Evolutionary conservation across 768 basidiomycete species (phyloP).

Genomic region (Leccinum truebloodii): DNA sequence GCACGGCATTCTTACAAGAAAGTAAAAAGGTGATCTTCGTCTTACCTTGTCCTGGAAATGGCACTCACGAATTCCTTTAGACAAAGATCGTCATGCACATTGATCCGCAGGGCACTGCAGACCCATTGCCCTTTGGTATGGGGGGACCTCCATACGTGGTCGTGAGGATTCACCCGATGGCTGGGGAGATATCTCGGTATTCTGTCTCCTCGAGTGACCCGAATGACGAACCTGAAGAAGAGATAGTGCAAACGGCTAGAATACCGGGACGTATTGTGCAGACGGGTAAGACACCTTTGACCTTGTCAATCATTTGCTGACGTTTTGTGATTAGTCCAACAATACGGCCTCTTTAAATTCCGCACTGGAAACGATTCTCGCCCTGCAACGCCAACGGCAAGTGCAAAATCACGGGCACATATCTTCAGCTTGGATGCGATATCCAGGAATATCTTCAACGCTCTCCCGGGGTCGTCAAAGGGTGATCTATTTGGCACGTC

Average conservation of each 20-base stretch:
- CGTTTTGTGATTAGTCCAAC: conserved; percentile 60
- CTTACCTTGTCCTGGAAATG: conserved; percentile 4
- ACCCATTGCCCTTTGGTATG: conserved; percentile 75
- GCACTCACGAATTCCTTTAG: conserved; percentile 40
- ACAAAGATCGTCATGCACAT: conserved; percentile 88
- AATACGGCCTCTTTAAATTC: conserved; percentile 88
- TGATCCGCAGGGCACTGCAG: conserved; percentile 72
- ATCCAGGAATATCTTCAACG: conserved; percentile 83
- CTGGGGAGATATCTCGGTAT: conserved; percentile 80
- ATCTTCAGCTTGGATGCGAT: conserved; percentile 90
- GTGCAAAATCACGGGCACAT: conserved; percentile 70
- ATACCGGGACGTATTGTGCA: conserved; percentile 77
- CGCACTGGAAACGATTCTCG: conserved; percentile 71
- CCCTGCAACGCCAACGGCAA: conserved; percentile 85
- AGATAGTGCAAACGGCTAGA: conserved; percentile 75
- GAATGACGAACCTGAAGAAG: conserved; percentile 74
- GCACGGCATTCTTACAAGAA: conserved; percentile 77
- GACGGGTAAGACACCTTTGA: conserved; percentile 61
- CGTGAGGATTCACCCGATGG: conserved; percentile 80
- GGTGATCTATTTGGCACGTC: conserved; percentile 78
- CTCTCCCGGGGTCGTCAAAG: conserved; percentile 65
- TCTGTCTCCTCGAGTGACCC: conserved; percentile 74
- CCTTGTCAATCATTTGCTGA: background rate
- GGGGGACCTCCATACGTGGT: conserved; percentile 73
- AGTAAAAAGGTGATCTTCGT: conserved; percentile 63